Conservation (phyloP, 2,329 filamentous ascomycete genomes). For the Pseudocercospora fuligena region DNA sequence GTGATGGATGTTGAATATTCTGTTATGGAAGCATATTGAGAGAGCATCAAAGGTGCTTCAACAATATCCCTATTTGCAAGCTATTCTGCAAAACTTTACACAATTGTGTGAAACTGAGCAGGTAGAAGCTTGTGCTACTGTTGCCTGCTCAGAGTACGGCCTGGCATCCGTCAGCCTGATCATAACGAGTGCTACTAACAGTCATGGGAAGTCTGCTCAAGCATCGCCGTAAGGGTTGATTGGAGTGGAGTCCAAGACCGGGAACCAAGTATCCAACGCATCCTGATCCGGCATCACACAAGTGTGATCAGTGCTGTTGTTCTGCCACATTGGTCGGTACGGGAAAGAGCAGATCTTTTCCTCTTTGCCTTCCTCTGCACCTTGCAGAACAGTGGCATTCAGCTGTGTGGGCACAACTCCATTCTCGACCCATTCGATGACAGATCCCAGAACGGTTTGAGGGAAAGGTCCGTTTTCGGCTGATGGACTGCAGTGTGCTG, state of each 20-base stretch:
- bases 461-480: slow-evolving; percentile 44
- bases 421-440: slow-evolving; percentile 29
- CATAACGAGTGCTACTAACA: too few relatives aligned
- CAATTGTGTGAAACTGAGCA: background rate
- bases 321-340: slow-evolving; percentile 20
- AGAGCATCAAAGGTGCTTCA: background rate
- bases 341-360: slow-evolving; percentile 23
- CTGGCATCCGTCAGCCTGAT: background rate
- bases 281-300: slow-evolving; percentile 36
- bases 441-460: slow-evolving; percentile 46
- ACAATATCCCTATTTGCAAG: too few relatives aligned
- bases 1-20: background rate
- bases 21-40: background rate
- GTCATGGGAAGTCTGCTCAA: background rate
- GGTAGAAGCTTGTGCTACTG: too few relatives aligned
- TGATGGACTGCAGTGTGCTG: slow-evolving; percentile 57
- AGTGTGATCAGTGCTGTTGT: slow-evolving; percentile 1
- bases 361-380: slow-evolving; percentile 14
- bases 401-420: slow-evolving; percentile 21
- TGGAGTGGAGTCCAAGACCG: slow-evolving; percentile 22
- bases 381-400: slow-evolving; percentile 22
- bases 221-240: slow-evolving; percentile 19
- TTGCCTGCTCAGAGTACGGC: background rate
- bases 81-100: background rate
- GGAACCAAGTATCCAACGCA: slow-evolving; percentile 25